These are phyloP conservation scores for Russula emetica DNA, from an alignment of 768 basidiomycete species.

Conservation along the genomic window DNA sequence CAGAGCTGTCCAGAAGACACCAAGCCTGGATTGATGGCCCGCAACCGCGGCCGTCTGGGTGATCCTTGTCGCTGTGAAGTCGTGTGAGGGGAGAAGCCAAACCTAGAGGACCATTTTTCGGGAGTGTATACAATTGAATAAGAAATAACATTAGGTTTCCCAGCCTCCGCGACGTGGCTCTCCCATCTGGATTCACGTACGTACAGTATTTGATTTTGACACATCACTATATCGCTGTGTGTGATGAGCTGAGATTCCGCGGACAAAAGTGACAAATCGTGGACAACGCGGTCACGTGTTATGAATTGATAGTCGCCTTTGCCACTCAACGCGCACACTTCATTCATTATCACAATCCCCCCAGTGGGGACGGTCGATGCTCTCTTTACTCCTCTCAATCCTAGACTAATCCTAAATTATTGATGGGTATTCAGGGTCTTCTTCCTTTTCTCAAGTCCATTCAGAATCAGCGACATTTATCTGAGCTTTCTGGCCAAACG, in stretches of 20 bases:
- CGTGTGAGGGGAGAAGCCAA: neutral
- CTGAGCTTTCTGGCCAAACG: conserved; percentile 77
- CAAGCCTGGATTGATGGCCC: conserved; percentile 52
- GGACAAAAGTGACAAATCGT: neutral
- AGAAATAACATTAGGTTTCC: neutral
- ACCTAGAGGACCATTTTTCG: neutral
- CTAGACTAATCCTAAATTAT: neutral
- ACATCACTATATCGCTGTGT: no score
- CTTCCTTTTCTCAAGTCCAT: conserved; percentile 89
- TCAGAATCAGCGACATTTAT: conserved; percentile 70
- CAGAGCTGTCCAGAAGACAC: conserved; percentile 71
- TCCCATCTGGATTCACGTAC: neutral
- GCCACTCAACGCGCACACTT: neutral
- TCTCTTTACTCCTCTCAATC: neutral
- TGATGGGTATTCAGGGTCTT: conserved; percentile 90
- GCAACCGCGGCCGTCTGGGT: neutral
- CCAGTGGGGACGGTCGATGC: neutral
- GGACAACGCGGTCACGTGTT: conserved; percentile 18
- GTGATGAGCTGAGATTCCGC: neutral
- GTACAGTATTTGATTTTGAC: no score
- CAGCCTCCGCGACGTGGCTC: neutral
- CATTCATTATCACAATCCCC: conserved; percentile 5
- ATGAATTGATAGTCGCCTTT: neutral
- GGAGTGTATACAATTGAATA: conserved; percentile 1
- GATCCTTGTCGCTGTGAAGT: neutral